These are phyloP conservation scores for Vanderwaltozyma yarrowii DNA, from an alignment of 805 yeast genomes.

Conservation along the genomic window DNA sequence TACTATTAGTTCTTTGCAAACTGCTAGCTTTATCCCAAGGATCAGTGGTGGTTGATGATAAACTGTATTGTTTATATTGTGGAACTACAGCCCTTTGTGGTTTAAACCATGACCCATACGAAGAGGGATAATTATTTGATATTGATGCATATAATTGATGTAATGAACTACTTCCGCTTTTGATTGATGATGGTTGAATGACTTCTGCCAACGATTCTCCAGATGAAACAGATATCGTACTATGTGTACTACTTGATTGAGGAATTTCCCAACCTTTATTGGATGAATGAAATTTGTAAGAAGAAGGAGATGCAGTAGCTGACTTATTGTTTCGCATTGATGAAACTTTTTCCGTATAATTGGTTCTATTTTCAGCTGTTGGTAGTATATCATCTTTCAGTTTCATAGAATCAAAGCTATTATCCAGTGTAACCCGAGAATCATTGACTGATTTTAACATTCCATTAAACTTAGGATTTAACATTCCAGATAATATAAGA, in stretches of 20 bases:
- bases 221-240: conserved; percentile 26
- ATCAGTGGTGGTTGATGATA: conserved; percentile 15
- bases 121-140: conserved; percentile 25
- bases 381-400: too few species aligned
- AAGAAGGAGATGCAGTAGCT: neutral
- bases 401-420: too few species aligned
- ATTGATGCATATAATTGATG: conserved; percentile 32
- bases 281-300: conserved; percentile 7
- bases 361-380: too few species aligned
- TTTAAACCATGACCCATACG: conserved; percentile 29
- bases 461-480: conserved; percentile 30
- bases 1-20: conserved; percentile 21
- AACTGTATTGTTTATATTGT: conserved; percentile 17
- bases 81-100: conserved; percentile 14
- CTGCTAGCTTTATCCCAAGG: conserved; percentile 14
- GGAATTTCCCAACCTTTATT: conserved; percentile 36
- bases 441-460: conserved; percentile 1
- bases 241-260: conserved; percentile 16
- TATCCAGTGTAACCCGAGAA: too few species aligned
- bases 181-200: conserved; percentile 28
- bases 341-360: too few species aligned
- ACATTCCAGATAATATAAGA: conserved; percentile 41
- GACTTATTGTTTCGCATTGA: neutral
- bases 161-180: conserved; percentile 29
- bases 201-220: conserved; percentile 23